Evolutionary conservation across 2,329 filamentous ascomycete species (phyloP).

Genomic region (Neopestalotiopsis clavispora): DNA sequence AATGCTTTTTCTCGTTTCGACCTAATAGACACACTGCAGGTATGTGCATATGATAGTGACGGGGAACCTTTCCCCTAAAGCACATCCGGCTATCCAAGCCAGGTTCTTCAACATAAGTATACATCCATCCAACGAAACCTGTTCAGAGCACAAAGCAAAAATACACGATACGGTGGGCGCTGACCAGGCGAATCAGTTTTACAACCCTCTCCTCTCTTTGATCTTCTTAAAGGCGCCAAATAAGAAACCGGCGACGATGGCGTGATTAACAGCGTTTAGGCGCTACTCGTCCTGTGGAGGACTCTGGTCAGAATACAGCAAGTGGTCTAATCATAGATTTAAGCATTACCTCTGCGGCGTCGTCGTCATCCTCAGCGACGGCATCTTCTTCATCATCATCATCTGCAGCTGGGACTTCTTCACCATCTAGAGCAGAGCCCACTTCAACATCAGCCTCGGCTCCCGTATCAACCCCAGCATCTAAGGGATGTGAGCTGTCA

Average conservation of each 20-base stretch:
- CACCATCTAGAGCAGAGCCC: conserved; percentile 25
- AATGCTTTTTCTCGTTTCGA: not conserved
- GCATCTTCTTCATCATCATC: conserved; percentile 24
- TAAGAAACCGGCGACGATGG: conserved; percentile 26
- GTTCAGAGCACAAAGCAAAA: not conserved
- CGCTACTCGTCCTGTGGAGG: conserved; percentile 37
- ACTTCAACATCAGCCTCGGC: conserved; percentile 27
- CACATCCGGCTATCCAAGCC: not conserved
- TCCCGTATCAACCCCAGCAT: conserved; percentile 25
- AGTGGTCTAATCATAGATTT: conserved; percentile 3
- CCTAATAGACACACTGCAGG: not conserved
- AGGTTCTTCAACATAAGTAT: not conserved
- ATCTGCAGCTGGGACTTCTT: conserved; percentile 18
- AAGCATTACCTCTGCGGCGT: conserved; percentile 28
- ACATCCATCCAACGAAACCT: not conserved
- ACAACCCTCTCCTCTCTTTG: conserved; percentile 16
- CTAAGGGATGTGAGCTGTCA: conserved; percentile 18
- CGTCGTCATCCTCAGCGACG: conserved; percentile 20
- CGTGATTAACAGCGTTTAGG: not conserved
- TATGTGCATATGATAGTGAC: not conserved
- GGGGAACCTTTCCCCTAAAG: not conserved
- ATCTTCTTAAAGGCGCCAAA: conserved; percentile 31
- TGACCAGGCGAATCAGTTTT: not conserved
- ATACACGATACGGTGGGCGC: not conserved
- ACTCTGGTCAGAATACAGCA: conserved; percentile 31